These are phyloP conservation scores for Liriodendron chinense DNA, from an alignment of 164 flowering plant species.

Conservation along the genomic window DNA sequence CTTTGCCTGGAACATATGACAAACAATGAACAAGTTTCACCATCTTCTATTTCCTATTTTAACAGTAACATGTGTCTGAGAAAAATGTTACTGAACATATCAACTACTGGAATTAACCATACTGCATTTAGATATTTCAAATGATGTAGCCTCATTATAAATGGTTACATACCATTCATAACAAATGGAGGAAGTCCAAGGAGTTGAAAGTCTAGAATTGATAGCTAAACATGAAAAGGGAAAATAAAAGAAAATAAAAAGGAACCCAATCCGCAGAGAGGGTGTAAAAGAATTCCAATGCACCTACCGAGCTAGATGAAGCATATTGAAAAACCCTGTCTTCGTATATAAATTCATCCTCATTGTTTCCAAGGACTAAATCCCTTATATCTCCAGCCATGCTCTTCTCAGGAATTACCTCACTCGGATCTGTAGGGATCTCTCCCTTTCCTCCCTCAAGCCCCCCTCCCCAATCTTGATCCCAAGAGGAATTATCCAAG, in stretches of 20 bases:
- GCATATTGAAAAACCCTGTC: slow-evolving; percentile 93
- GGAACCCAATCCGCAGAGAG: not conserved
- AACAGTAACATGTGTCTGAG: not conserved
- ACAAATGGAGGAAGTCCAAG: too few species aligned
- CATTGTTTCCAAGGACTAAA: slow-evolving; percentile 58
- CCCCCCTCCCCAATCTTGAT: slow-evolving; percentile 29
- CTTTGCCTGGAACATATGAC: slow-evolving; percentile 63
- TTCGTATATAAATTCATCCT: slow-evolving; percentile 80
- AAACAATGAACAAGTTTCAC: not conserved
- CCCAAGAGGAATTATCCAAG: slow-evolving; percentile 32
- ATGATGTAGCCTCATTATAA: too few species aligned
- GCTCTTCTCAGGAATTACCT: slow-evolving; percentile 41
- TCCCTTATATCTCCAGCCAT: slow-evolving; percentile 54
- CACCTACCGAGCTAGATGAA: slow-evolving; percentile 68
- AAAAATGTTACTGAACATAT: not conserved
- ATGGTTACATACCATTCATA: too few species aligned
- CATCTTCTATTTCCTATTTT: not conserved
- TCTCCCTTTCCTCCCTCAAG: slow-evolving; percentile 19
- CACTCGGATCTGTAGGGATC: slow-evolving; percentile 24
- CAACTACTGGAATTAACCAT: not conserved
- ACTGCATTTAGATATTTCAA: too few species aligned
- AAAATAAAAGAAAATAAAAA: not conserved
- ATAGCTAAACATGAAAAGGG: not conserved
- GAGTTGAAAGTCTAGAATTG: not conserved
- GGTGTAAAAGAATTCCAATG: not conserved